Evolutionary conservation across 805 yeast species (phyloP).

Genomic region (Limtongozyma cylindracea): DNA sequence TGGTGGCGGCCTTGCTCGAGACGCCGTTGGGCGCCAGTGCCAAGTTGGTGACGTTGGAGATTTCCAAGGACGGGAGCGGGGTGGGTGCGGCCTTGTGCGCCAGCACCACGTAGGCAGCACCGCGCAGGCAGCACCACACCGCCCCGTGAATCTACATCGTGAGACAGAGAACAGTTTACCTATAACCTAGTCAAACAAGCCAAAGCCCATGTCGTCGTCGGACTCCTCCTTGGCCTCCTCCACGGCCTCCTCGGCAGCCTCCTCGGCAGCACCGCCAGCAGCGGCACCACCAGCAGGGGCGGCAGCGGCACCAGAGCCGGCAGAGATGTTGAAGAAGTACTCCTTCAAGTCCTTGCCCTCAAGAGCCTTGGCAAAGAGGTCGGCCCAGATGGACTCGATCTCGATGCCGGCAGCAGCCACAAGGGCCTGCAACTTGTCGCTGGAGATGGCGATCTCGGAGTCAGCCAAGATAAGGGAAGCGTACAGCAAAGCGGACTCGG

Average conservation of each 20-base stretch:
- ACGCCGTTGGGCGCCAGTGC: slow-evolving; percentile 54
- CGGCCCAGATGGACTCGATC: slow-evolving; percentile 20
- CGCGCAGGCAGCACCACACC: background rate
- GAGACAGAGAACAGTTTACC: background rate
- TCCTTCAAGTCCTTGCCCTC: slow-evolving; percentile 20
- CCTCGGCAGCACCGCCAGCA: slow-evolving; percentile 10
- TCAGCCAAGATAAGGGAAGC: slow-evolving; percentile 24
- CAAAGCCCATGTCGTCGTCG: slow-evolving; percentile 17
- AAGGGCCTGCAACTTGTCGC: slow-evolving; percentile 18
- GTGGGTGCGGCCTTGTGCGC: slow-evolving; percentile 97
- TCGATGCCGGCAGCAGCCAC: slow-evolving; percentile 15
- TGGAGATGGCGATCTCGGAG: slow-evolving; percentile 17
- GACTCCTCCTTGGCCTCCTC: slow-evolving; percentile 9
- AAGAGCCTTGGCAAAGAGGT: slow-evolving; percentile 20
- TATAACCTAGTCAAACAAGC: slow-evolving; percentile 14
- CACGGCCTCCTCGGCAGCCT: slow-evolving; percentile 7
- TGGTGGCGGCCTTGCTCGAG: slow-evolving; percentile 56
- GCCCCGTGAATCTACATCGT: background rate
- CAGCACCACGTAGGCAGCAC: slow-evolving; percentile 2
- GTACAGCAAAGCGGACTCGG: slow-evolving; percentile 22
- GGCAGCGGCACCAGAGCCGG: slow-evolving; percentile 18
- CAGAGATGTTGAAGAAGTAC: slow-evolving; percentile 19
- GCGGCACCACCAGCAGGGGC: slow-evolving; percentile 11
- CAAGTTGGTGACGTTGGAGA: slow-evolving; percentile 47
- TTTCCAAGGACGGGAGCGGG: slow-evolving; percentile 90